Percentiles rank a stretch among this genome's conserved stretches.
phyloP scores from a whole-genome alignment of 345 rosid genomes.

The Eucalyptus cloeziana region DNA sequence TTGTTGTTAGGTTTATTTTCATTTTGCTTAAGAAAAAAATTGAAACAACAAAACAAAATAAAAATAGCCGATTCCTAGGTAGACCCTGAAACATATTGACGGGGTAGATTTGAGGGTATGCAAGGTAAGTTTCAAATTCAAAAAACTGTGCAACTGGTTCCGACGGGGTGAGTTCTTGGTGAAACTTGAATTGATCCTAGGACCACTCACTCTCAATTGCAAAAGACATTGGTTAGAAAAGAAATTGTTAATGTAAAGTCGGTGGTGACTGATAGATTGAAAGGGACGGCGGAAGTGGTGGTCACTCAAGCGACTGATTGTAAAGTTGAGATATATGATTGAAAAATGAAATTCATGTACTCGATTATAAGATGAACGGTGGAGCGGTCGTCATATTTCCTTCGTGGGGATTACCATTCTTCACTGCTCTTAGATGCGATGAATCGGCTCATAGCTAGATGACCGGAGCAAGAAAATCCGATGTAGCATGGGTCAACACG shows the following conservation, averaged over 20 bases:
- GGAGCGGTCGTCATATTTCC: not conserved
- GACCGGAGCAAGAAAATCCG: not conserved
- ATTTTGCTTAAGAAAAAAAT: too few relatives aligned
- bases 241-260: not conserved
- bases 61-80: not conserved
- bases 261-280: not conserved
- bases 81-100: too few relatives aligned
- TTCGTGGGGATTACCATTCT: not conserved
- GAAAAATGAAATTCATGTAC: not conserved
- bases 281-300: not conserved
- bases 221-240: not conserved
- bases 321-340: not conserved
- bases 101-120: not conserved
- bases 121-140: too few relatives aligned
- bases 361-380: not conserved
- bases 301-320: not conserved
- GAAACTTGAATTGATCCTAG: not conserved
- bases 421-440: not conserved
- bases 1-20: not conserved
- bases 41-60: too few relatives aligned
- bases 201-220: not conserved
- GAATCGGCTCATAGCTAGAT: not conserved
- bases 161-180: fast-evolving
- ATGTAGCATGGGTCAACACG: not conserved
- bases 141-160: not conserved